phyloP scores from a whole-genome alignment of 2,329 filamentous ascomycete species.

The Hortaea werneckii region DNA sequence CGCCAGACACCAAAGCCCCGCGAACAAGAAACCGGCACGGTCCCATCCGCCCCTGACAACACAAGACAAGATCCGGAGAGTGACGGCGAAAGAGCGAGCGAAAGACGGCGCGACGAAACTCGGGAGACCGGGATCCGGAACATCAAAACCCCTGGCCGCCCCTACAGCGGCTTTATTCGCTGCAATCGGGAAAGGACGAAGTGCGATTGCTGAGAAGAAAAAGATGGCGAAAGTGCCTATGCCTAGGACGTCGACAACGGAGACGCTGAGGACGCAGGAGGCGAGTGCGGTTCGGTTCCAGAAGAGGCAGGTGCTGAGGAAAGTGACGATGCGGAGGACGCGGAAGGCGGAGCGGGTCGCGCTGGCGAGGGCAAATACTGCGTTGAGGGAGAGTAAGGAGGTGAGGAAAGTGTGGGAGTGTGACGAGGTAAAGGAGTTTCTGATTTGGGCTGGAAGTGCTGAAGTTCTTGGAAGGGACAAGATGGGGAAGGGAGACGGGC shows the following conservation, averaged over 20 bases:
- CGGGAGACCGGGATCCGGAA: too few relatives aligned
- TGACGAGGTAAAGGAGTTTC: neutral
- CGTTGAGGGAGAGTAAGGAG: neutral
- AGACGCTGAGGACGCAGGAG: neutral
- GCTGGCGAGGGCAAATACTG: neutral
- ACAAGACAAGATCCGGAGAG: slow-evolving; percentile 3
- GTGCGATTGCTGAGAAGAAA: neutral
- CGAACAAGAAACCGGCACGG: neutral
- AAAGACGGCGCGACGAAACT: neutral
- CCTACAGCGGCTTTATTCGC: too few relatives aligned
- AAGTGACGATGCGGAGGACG: slow-evolving; percentile 2
- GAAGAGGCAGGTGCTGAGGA: neutral
- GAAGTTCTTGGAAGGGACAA: neutral
- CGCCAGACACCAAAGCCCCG: neutral
- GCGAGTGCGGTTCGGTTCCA: neutral
- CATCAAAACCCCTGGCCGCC: too few relatives aligned
- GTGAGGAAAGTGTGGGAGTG: slow-evolving; percentile 1
- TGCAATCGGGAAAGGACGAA: too few relatives aligned
- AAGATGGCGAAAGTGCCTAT: neutral
- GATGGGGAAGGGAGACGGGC: neutral
- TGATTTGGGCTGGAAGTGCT: neutral
- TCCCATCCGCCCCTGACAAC: slow-evolving; percentile 3
- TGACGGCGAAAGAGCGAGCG: neutral
- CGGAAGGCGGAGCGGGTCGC: neutral
- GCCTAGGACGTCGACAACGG: neutral